Conservation (phyloP, 352 stramenopile genomes). For the Pythium guiyangense region DNA sequence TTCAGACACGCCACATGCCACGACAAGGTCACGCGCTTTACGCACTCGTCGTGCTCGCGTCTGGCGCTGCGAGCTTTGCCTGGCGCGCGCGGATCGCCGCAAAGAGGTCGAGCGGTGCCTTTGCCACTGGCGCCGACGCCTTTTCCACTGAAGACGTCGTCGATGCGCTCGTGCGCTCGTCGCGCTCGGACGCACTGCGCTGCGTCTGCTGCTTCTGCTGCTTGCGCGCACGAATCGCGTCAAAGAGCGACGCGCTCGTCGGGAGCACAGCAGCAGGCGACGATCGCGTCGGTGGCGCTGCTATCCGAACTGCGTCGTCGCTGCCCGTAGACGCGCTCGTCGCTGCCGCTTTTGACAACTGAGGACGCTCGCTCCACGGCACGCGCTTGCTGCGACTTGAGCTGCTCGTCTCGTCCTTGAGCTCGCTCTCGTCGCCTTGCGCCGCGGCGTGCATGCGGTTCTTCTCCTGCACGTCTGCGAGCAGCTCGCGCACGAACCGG, state of each 20-base stretch:
- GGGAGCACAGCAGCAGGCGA: slow-evolving; percentile 3
- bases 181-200: not conserved
- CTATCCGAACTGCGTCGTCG: slow-evolving; percentile 1
- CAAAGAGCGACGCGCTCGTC: slow-evolving; percentile 37
- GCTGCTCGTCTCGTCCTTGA: not conserved
- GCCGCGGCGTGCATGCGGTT: slow-evolving; percentile 15
- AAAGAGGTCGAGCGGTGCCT: slow-evolving; percentile 41
- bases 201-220: slow-evolving; percentile 10
- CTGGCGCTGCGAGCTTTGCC: slow-evolving; percentile 1
- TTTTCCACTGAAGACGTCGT: not conserved
- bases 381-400: slow-evolving; percentile 15
- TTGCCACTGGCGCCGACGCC: slow-evolving; percentile 2
- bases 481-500: slow-evolving; percentile 28
- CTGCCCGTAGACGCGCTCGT: no score
- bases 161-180: not conserved
- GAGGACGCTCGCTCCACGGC: slow-evolving; percentile 25
- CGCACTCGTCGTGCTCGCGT: not conserved
- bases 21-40: not conserved
- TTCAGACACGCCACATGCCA: no score
- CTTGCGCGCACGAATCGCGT: slow-evolving; percentile 39
- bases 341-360: no score
- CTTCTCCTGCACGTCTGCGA: slow-evolving; percentile 36
- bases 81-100: slow-evolving; percentile 58
- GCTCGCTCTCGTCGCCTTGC: not conserved
- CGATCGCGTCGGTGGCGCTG: not conserved